A percentile compares a stretch with the other conserved stretches of the same genome.
Evolutionary conservation across 1,139 yeast genomes (phyloP).

Genomic region (Spathaspora sp.): DNA sequence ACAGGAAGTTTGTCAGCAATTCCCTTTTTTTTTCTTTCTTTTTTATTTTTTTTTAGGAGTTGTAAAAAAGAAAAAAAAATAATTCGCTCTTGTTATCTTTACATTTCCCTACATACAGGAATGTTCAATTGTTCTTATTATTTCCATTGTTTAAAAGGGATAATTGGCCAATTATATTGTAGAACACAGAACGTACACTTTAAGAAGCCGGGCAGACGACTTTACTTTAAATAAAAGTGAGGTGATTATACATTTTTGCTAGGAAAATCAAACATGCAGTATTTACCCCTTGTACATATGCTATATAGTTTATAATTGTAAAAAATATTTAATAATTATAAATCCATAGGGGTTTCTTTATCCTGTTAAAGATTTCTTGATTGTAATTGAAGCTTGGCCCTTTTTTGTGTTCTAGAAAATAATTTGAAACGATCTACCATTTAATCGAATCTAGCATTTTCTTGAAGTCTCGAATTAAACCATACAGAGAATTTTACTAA

Average conservation of each 20-base stretch:
- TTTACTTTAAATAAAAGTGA: too few relatives aligned
- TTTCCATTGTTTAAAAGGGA: neutral
- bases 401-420: neutral
- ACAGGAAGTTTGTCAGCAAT: slow-evolving; percentile 1
- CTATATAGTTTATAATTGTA: too few relatives aligned
- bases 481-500: neutral
- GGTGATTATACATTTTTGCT: too few relatives aligned
- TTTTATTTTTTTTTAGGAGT: neutral
- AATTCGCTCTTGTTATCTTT: neutral
- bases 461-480: neutral
- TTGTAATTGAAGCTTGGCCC: neutral
- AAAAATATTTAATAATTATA: too few relatives aligned
- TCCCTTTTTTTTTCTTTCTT: neutral
- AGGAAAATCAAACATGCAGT: too few relatives aligned
- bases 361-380: neutral
- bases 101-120: neutral
- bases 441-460: neutral
- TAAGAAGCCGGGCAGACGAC: neutral
- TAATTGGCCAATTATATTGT: neutral
- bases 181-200: neutral
- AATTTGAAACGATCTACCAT: neutral
- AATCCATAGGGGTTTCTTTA: too few relatives aligned
- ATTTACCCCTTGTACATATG: too few relatives aligned
- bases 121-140: neutral
- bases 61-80: neutral